Evolutionary conservation across 192 early-diverging fungal genomes (phyloP), one percentile per base, ranked within the genome.

Genomic region (Thamnidium elegans): DNA sequence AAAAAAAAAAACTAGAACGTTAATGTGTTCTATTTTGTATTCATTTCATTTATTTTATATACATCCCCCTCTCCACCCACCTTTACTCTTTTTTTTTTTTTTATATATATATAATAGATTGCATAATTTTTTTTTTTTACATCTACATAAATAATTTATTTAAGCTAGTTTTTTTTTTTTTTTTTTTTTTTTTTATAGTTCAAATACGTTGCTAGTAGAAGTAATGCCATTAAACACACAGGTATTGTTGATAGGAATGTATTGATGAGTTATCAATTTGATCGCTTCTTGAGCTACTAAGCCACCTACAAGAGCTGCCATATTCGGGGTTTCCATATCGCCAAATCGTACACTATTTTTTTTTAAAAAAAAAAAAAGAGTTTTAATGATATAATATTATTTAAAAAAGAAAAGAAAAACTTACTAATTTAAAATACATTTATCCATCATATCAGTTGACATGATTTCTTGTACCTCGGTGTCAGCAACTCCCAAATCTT

Each of bases 181-280:
- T 34, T 43, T 47, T 63, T 42, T 20, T 52, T 52, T 10, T n/a
- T 20, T 6, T 36, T 58, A 67, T 50, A 67, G 26, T 23, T 69
- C 59, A 70, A 70, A 63, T 31, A 70, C 62, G 19, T 43, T 58
- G 15, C 68, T 79, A 4, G 79, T 84, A 10, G 86, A 80, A 43
- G 80, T 81, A 34, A 93, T 83, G 23, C 93, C 93, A 67, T 97
- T 89, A 66, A 92, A 90, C 13, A 99, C 75, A 54, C 86, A 86
- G 0, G 89, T 86, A 71, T 96, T 96, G 76, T 93, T 83, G 53
- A 94, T 74, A 2, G 95, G 94, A 53, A 95, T 87, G 68, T 99
- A 99, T 78, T 99, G 97, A 50, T 82, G 81, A 3, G 97, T 99
- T 43, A 97, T 84, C 45, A 99, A 70, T 80, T 99, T 99, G 81